Base-by-base conservation (phyloP, 2,329 filamentous ascomycete genomes). In the Alternaria arbusti region DNA sequence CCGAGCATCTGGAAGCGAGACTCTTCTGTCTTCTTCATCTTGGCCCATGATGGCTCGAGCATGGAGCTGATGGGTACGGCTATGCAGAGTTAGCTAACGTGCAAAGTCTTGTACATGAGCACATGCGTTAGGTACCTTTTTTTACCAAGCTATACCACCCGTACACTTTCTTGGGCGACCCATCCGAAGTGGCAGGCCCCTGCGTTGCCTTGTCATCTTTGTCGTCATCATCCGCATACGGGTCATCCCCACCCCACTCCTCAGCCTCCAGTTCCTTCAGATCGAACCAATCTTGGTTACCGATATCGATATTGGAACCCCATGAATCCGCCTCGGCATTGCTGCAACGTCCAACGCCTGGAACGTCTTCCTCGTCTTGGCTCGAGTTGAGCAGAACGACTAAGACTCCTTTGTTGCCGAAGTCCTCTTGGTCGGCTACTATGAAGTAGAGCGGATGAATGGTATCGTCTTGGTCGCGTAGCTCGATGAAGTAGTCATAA, bases 361-460 rank as follows among this genome's bases (percentile, higher is more conserved):
- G 20, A 22, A 57, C 15, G 15, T 57, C 26, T 40, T 57, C 28
- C 46, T 57, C 55, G 13, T 57, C 55, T 22, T 50, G 26, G 43
- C 55, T 57, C 12, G 55, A 57, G 26, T 57, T 57, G 44, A 57
- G 55, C 28, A 32, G 20, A 30, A 49, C 28, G 26, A 57, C 55
- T 20, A 57, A 26, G 44, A 57, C 45, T 15, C 55, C 55, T 6
- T 57, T 50, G 12, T 23, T 26, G 20, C 17, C 23, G 10, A 57
- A 46, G 20, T 50, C 26, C 15, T 50, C 17, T n/a, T 46, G 55
- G 20, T 57, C 45, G 55, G 55, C 55, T 57, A 57, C 55, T 10
- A 57, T 57, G 44, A 51, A 57, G 45, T 40, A 57, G 12, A 57
- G 44, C 30, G 55, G 44, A 40, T 57, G 55, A 43, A 57, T 57